Percentiles rank a stretch among this genome's conserved stretches.
phyloP scores from a whole-genome alignment of 2,329 filamentous ascomycete species.

The Westerdykella sp. region DNA sequence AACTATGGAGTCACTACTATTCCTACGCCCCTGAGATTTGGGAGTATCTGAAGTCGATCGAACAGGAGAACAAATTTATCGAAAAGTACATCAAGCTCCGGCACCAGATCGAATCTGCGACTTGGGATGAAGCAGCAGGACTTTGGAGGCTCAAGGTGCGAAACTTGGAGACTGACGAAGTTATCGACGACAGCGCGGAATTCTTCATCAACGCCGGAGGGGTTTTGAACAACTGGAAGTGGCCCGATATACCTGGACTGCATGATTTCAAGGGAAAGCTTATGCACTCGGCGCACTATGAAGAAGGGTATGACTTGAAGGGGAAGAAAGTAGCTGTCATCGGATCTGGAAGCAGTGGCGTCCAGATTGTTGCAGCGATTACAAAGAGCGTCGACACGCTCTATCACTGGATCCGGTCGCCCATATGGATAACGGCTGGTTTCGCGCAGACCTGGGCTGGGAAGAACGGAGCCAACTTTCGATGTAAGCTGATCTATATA shows the following conservation, averaged over 20 bases:
- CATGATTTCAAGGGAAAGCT: constrained; percentile 39
- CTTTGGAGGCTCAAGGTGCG: constrained; percentile 30
- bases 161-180: constrained; percentile 18
- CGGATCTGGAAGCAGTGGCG: constrained; percentile 38
- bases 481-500: constrained; percentile 26
- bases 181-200: constrained; percentile 20
- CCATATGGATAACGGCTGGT: constrained; percentile 46
- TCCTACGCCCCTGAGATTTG: constrained; percentile 45
- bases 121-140: constrained; percentile 36
- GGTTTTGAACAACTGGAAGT: constrained; percentile 40
- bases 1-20: constrained; percentile 44
- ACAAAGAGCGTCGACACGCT: constrained; percentile 35
- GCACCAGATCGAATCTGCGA: constrained; percentile 36
- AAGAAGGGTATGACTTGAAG: constrained; percentile 32
- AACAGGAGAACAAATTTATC: constrained; percentile 40
- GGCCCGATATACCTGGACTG: constrained; percentile 38
- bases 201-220: constrained; percentile 38
- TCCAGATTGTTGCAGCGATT: constrained; percentile 41
- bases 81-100: constrained; percentile 40
- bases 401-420: constrained; percentile 40
- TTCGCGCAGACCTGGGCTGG: constrained; percentile 45
- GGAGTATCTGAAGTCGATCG: constrained; percentile 44
- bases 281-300: constrained; percentile 41
- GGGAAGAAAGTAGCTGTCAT: constrained; percentile 41
- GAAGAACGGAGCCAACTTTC: constrained; percentile 44